Base-by-base conservation (phyloP, 768 basidiomycete species). In the Rhodocollybia butyracea region DNA sequence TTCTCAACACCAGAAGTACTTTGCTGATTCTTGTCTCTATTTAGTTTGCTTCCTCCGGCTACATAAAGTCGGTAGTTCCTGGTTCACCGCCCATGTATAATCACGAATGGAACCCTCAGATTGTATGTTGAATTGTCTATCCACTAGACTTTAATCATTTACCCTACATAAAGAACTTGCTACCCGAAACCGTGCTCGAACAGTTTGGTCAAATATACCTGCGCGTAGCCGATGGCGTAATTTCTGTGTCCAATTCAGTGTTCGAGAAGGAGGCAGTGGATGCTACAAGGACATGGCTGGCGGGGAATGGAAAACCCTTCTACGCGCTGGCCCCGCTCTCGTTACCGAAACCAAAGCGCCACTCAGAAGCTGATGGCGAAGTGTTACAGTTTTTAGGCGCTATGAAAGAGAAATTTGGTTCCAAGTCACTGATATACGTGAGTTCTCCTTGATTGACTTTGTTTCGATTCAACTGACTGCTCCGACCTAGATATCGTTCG, bases 401-500 rank as follows among this genome's bases (percentile, higher is more conserved):
- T n/a, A 46, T 45, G 27, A 27, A 46, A 6, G 31, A 26, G n/a
- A 27, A 32, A 34, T 46, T 31, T 34, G 52, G 52, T 10, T 12
- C 34, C 12, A 54, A 46, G 31, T 54, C 43, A 8, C n/a, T 54
- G 12, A 43, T 54, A 38, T 46, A 46, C 17, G 41, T 46, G 24
- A 6, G 53, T 45, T 27, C 7, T 15, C 24, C 10, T 24, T 45
- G n/a, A 47, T 24, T 36, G 29, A 7, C 5, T 21, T 34, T 32
- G 3, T 11, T 12, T 27, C 12, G 31, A 7, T 27, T 46, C 19
- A 13, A 21, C 19, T 6, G 27, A 21, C 17, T 24, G 15, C 7
- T 38, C 15, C 26, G 6, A 21, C 13, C 38, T 21, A 54, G 53
- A 54, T 54, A 24, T 54, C 53, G 3, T 54, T 54, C 22, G 53